Base-by-base conservation (phyloP, 257 asterid species). In the Solanum microdontum region DNA sequence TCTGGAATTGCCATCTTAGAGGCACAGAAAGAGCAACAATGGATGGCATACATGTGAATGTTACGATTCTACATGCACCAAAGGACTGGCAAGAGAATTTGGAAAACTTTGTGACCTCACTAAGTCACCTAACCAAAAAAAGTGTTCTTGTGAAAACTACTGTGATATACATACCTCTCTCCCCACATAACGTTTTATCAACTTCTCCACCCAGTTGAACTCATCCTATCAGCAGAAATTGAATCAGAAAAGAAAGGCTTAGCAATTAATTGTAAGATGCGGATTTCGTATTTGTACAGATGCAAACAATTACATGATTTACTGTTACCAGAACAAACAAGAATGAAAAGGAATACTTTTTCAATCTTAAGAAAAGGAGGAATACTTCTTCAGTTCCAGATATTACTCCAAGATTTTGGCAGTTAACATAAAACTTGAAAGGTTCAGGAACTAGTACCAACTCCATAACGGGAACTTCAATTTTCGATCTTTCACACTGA, bases 131-230 rank as follows among this genome's bases (percentile, higher is more conserved):
- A 69, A 43, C 83, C 72, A 86, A 45, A 37, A 69, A 43, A 45
- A 48, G 6, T 36, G 39, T 8, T 11, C 14, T 19, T 1, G 60
- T 48, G 48, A 48, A 30, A 6, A 86, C 13, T 6, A 34, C 32
- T 17, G 72, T 33, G 68, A 23, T 45, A 82, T 79, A 8, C 92
- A 72, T 90, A 95, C 98, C 98, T 97, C 99, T 94, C 99, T 92
- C 76, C 99, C 99, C 14, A 95, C 92, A 74, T 94, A 97, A 19
- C 93, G 94, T 87, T 83, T 92, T 86, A 97, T 93, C 92, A 97
- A 85, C 89, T 68, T 88, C 86, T 88, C 94, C 89, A 89, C 91
- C 99, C 99, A 97, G 62, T 93, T 93, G 77, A 97, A 94, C 92
- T 97, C 99, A 83, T 93, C 94, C 99, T 96, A 93, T 43, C 84